These are phyloP conservation scores for Boletus mariae DNA, from an alignment of 1,284 basidiomycete genomes.

Conservation along the genomic window DNA sequence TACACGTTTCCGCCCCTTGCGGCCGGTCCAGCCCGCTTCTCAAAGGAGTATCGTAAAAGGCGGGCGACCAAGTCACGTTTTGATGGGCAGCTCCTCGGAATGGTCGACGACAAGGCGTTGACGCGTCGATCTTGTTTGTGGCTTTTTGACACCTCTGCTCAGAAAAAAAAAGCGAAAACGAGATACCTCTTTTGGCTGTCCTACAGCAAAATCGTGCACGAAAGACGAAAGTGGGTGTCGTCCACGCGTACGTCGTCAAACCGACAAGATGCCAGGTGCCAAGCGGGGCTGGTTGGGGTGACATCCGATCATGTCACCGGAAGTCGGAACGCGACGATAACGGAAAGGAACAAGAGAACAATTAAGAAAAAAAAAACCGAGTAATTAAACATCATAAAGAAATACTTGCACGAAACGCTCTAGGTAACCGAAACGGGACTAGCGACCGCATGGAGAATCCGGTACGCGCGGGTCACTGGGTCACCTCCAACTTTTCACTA, in stretches of 20 bases:
- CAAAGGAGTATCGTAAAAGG: neutral
- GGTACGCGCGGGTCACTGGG: no score
- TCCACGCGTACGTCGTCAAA: neutral
- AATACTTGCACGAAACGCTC: neutral
- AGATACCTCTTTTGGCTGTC: neutral
- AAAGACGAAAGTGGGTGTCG: neutral
- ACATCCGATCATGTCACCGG: neutral
- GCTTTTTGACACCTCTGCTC: neutral
- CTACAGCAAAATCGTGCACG: neutral
- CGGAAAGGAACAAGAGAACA: neutral
- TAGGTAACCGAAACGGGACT: neutral
- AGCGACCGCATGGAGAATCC: no score
- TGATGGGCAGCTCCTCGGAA: neutral
- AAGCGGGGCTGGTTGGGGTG: slow-evolving; percentile 1
- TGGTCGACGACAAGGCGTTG: neutral
- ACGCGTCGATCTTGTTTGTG: neutral
- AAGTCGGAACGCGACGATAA: neutral
- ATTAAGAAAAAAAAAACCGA: neutral
- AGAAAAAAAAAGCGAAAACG: neutral
- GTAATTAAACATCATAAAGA: neutral
- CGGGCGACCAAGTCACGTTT: neutral
- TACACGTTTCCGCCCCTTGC: no score
- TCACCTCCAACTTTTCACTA: neutral
- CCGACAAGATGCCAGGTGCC: neutral
- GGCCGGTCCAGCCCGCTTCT: neutral